Conservation (phyloP, 2,329 filamentous ascomycete species). For the Acephala macrosclerotiorum region DNA sequence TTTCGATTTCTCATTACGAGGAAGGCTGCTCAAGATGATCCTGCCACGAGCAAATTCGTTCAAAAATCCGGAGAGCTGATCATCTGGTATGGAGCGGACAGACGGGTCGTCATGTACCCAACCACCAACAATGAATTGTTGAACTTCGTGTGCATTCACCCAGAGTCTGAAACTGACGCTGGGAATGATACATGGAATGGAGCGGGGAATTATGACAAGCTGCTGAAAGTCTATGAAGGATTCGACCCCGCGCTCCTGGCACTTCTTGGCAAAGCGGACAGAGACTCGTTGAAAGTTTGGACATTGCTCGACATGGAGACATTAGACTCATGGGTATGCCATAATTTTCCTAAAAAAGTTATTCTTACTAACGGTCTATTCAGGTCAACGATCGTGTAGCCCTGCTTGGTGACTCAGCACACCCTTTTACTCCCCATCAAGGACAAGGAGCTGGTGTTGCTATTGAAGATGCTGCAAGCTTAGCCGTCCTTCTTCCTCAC, state of each 20-base stretch:
- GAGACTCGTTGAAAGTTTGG: constrained; percentile 61
- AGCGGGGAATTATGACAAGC: constrained; percentile 45
- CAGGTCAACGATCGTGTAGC: constrained; percentile 56
- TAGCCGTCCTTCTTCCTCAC: constrained; percentile 61
- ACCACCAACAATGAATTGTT: constrained; percentile 52
- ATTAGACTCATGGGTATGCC: constrained; percentile 58
- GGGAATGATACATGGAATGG: constrained; percentile 51
- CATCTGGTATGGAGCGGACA: constrained; percentile 51
- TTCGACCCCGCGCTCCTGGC: constrained; percentile 52
- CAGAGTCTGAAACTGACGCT: constrained; percentile 54
- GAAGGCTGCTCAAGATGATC: constrained; percentile 43
- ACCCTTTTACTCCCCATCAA: constrained; percentile 71
- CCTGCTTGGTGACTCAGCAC: constrained; percentile 71
- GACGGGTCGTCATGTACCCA: constrained; percentile 57
- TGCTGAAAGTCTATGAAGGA: constrained; percentile 50
- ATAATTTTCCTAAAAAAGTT: neutral
- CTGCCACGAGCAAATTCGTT: constrained; percentile 45
- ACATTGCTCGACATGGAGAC: constrained; percentile 68
- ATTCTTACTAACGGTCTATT: neutral
- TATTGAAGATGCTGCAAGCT: constrained; percentile 70
- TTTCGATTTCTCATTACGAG: constrained; percentile 37
- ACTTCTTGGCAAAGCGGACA: constrained; percentile 53
- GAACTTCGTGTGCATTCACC: constrained; percentile 62
- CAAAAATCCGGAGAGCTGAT: constrained; percentile 42
- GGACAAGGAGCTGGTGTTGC: constrained; percentile 69